These are phyloP conservation scores for Castanopsis chinensis DNA, from an alignment of 306 rosid genomes.

Conservation along the genomic window DNA sequence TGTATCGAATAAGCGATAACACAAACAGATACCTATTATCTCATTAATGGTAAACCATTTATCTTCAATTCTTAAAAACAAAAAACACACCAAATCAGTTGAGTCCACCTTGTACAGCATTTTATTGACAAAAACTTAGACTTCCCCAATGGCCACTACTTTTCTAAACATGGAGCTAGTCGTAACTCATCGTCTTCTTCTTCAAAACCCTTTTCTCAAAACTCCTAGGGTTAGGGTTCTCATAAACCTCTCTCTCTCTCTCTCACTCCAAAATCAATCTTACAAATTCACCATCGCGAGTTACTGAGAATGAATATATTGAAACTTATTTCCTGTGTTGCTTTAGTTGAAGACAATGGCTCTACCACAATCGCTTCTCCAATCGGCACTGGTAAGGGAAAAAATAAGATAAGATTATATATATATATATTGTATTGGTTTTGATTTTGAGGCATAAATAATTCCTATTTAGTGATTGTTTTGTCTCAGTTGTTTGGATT, in stretches of 20 bases:
- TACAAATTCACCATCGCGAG: constrained; percentile 21
- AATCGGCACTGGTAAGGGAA: constrained; percentile 38
- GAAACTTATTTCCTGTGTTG: constrained; percentile 35
- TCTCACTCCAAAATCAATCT: constrained; percentile 17
- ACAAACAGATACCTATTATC: no score
- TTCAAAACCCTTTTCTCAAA: constrained; percentile 28
- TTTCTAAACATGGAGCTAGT: constrained; percentile 47
- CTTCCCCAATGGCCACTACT: no score
- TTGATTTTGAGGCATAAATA: background rate
- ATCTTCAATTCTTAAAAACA: no score
- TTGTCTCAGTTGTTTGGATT: constrained; percentile 55
- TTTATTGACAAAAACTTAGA: background rate
- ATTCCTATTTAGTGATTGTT: background rate
- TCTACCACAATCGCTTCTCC: constrained; percentile 30
- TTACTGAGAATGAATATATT: constrained; percentile 27
- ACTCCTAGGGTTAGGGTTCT: constrained; percentile 32
- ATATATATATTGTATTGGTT: background rate
- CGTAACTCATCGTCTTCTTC: constrained; percentile 38
- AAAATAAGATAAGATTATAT: no score
- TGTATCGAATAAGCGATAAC: no score
- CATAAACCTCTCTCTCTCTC: constrained; percentile 19
- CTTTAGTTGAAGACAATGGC: constrained; percentile 39
- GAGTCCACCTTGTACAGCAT: background rate
- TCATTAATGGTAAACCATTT: no score
- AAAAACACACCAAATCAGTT: no score